A percentile compares a stretch with the other conserved stretches of the same genome.
phyloP scores from a whole-genome alignment of 805 yeast species.

The Candida peoriensis region DNA sequence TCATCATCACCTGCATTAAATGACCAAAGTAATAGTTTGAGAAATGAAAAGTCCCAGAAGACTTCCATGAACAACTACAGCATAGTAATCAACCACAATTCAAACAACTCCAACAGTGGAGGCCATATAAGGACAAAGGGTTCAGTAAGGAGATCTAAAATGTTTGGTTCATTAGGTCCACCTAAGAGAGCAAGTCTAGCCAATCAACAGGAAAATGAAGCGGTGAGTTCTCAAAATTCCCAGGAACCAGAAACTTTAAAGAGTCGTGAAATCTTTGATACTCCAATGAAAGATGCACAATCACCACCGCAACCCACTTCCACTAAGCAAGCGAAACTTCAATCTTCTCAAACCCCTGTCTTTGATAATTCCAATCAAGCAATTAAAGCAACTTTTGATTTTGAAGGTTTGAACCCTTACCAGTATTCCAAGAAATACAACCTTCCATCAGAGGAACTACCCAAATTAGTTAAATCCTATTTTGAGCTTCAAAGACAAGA shows the following conservation, averaged over 20 bases:
- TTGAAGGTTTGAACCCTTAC: slow-evolving; percentile 36
- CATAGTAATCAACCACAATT: no score
- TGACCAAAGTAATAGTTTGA: no score
- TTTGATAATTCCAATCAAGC: background rate
- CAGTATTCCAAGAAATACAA: slow-evolving; percentile 33
- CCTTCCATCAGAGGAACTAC: slow-evolving; percentile 32
- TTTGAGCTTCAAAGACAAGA: slow-evolving; percentile 33
- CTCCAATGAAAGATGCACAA: slow-evolving; percentile 17
- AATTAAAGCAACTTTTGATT: slow-evolving; percentile 17
- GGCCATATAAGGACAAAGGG: slow-evolving; percentile 22
- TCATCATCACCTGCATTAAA: slow-evolving; percentile 12
- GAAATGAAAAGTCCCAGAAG: slow-evolving; percentile 10
- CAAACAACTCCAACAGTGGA: slow-evolving; percentile 11
- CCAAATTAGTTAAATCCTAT: slow-evolving; percentile 30
- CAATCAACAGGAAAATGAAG: slow-evolving; percentile 1
- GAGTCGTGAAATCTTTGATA: slow-evolving; percentile 13
- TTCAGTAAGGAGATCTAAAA: slow-evolving; percentile 24
- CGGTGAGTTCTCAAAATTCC: background rate
- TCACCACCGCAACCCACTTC: slow-evolving; percentile 6
- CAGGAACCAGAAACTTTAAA: background rate
- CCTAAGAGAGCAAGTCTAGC: slow-evolving; percentile 27
- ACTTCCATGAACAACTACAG: slow-evolving; percentile 17
- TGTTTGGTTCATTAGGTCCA: slow-evolving; percentile 29
- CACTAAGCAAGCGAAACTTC: background rate
- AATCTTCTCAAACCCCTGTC: background rate